Percentiles rank a stretch among this genome's conserved stretches.
Conservation (phyloP, 2,329 filamentous ascomycete species). For the Botrytis hyacinthi region DNA sequence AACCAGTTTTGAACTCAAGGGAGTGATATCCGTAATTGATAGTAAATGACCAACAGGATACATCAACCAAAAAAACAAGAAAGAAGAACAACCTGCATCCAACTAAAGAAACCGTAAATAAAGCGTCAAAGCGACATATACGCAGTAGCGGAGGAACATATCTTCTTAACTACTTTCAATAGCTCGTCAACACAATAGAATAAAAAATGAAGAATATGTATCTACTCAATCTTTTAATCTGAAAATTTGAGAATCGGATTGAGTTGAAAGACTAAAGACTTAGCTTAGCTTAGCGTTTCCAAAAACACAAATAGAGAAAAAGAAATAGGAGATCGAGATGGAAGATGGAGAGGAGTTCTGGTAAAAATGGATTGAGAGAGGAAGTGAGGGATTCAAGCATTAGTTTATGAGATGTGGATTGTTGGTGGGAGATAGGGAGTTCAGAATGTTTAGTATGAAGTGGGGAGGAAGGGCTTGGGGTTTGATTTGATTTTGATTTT, state of each 20-base stretch:
- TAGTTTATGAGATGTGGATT: background rate
- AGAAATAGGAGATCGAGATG: background rate
- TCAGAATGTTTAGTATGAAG: background rate
- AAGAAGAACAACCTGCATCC: too few relatives aligned
- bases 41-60: too few relatives aligned
- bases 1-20: background rate
- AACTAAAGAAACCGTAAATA: background rate
- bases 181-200: too few relatives aligned
- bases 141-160: background rate
- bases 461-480: too few relatives aligned
- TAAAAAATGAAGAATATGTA: too few relatives aligned
- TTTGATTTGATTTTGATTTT: background rate
- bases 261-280: too few relatives aligned
- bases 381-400: background rate
- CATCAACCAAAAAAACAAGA: too few relatives aligned
- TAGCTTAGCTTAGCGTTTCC: too few relatives aligned
- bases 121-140: background rate
- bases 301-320: background rate
- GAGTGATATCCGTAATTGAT: too few relatives aligned
- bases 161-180: background rate
- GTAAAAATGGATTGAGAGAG: background rate
- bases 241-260: too few relatives aligned
- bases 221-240: too few relatives aligned
- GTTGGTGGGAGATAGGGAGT: too few relatives aligned
- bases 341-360: background rate